phyloP scores from a whole-genome alignment of 495 filamentous ascomycete species.

The Talaromyces ruber region DNA sequence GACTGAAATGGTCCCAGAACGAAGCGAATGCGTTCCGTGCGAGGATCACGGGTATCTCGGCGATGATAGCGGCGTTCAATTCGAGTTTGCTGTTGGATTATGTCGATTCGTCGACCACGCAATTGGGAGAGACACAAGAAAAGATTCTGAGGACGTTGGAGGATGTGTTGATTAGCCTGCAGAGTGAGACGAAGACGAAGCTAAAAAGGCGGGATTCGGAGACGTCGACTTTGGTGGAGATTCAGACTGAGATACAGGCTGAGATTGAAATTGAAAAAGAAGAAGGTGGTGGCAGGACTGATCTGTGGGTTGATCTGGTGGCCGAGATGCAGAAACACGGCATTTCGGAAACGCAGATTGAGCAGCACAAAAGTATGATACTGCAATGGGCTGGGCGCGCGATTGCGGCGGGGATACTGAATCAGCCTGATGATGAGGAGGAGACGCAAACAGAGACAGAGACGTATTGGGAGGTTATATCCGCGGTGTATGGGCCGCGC shows the following conservation, averaged over 20 bases:
- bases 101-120: not conserved
- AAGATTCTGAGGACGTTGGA: not conserved
- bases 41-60: not conserved
- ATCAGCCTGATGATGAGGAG: not conserved
- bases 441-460: not conserved
- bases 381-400: not conserved
- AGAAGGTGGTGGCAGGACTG: not conserved
- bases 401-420: not conserved
- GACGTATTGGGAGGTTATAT: not conserved
- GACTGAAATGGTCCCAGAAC: not conserved
- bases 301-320: constrained; percentile 39
- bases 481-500: not conserved
- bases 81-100: not conserved
- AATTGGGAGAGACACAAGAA: not conserved
- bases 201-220: not conserved
- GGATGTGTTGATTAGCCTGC: not conserved
- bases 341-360: constrained; percentile 27
- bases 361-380: not conserved
- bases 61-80: not conserved
- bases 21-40: not conserved
- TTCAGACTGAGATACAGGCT: not conserved
- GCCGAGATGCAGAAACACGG: constrained; percentile 74
- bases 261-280: not conserved
- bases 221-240: not conserved
- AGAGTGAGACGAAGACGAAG: not conserved